Evolutionary conservation across 371 early-diverging fungal species (phyloP).

Genomic region (Rhizomucor pusillus): DNA sequence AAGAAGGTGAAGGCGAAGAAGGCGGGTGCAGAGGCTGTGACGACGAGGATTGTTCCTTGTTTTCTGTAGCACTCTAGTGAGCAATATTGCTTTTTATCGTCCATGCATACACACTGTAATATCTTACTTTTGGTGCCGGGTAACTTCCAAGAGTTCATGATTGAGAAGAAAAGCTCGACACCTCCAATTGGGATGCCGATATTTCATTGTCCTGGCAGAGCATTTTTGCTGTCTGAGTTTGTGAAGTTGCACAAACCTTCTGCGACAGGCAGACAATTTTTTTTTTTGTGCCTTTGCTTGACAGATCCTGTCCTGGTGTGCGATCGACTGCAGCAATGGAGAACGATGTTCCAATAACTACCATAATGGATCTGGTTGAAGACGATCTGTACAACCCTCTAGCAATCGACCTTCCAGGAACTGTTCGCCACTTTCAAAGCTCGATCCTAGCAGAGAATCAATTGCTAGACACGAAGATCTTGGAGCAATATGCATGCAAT

Average conservation of each 20-base stretch:
- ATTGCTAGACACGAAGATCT: slow-evolving; percentile 7
- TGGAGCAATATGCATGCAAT: slow-evolving; percentile 11
- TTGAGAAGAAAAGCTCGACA: background rate
- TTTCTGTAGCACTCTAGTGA: background rate
- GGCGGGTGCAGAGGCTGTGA: background rate
- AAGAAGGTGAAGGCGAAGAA: slow-evolving; percentile 3
- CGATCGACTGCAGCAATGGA: slow-evolving; percentile 4
- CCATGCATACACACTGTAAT: no score
- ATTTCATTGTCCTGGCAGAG: no score
- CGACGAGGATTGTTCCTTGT: background rate
- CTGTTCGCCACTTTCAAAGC: slow-evolving; percentile 23
- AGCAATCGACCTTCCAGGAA: slow-evolving; percentile 26
- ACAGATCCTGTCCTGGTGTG: background rate
- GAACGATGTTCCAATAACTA: slow-evolving; percentile 3
- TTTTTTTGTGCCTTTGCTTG: background rate
- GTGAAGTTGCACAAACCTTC: background rate
- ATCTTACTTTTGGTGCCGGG: background rate
- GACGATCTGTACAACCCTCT: slow-evolving; percentile 30
- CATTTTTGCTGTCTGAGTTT: no score
- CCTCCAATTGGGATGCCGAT: no score
- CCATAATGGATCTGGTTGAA: background rate
- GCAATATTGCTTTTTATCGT: background rate
- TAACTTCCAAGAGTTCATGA: slow-evolving; percentile 1
- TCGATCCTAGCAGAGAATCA: background rate
- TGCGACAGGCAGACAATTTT: background rate